Percentiles rank a stretch among this genome's conserved stretches.
Conservation (phyloP, 116 monocot species). For the Papilionanthe hybrid region DNA sequence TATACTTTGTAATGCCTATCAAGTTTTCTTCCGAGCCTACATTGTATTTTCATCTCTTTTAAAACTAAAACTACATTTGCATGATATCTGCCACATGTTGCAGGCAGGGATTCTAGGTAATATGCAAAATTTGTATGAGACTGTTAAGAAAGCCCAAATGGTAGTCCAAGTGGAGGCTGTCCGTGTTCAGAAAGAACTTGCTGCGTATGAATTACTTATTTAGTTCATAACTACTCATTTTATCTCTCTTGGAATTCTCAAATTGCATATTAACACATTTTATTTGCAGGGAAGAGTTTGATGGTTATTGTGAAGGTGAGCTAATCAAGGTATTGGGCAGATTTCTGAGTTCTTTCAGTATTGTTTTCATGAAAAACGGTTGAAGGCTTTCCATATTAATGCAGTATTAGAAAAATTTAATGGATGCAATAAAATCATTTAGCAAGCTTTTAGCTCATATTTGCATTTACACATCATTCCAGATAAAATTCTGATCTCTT, state of each 20-base stretch:
- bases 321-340: slow-evolving; percentile 74
- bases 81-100: background rate
- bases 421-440: background rate
- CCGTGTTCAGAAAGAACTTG: slow-evolving; percentile 96
- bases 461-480: background rate
- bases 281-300: slow-evolving; percentile 83
- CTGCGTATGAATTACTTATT: slow-evolving; percentile 51
- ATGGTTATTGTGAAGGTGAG: slow-evolving; percentile 99
- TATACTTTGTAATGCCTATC: background rate
- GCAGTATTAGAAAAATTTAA: background rate
- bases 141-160: slow-evolving; percentile 97
- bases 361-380: background rate
- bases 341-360: background rate
- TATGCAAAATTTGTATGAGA: slow-evolving; percentile 96
- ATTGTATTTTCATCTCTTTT: background rate
- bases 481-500: background rate
- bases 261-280: background rate
- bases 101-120: slow-evolving; percentile 86
- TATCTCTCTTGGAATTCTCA: background rate
- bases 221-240: background rate
- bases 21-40: background rate
- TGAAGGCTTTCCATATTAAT: background rate
- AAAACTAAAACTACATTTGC: background rate
- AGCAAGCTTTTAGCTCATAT: background rate
- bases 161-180: slow-evolving; percentile 99